Evolutionary conservation across 257 asterid genomes (phyloP).

Genomic region (Penstemon davidsonii): DNA sequence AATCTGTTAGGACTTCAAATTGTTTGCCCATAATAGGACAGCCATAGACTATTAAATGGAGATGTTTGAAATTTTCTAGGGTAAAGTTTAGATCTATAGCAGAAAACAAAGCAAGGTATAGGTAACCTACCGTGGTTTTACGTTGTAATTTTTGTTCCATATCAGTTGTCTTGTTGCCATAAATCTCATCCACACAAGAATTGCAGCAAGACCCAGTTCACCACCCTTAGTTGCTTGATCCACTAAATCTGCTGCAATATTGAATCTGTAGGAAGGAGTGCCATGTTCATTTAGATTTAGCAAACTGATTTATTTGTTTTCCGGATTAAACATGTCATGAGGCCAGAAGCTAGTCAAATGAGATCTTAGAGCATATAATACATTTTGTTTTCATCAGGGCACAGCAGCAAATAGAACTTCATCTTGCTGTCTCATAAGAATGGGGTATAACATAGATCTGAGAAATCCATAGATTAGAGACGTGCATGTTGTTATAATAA

Average conservation of each 20-base stretch:
- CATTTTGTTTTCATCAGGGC: constrained; percentile 24
- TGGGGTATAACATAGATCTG: constrained; percentile 5
- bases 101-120: constrained; percentile 8
- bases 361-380: constrained; percentile 14
- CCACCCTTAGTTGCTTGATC: constrained; percentile 77
- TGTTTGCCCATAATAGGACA: no score
- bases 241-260: constrained; percentile 92
- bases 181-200: constrained; percentile 98
- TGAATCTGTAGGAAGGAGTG: constrained; percentile 60
- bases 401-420: not conserved
- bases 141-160: constrained; percentile 98
- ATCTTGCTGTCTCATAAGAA: constrained; percentile 8
- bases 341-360: constrained; percentile 3
- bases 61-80: constrained; percentile 4
- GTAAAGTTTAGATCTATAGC: not conserved
- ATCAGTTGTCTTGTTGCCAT: constrained; percentile 97
- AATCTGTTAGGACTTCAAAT: no score
- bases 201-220: constrained; percentile 86
- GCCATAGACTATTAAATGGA: no score
- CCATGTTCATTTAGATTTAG: constrained; percentile 28
- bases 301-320: no score
- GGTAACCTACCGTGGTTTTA: constrained; percentile 86
- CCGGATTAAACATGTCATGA: constrained; percentile 2
- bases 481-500: constrained; percentile 4
- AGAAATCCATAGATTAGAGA: constrained; percentile 6